A percentile compares a stretch with the other conserved stretches of the same genome.
These are phyloP conservation scores for Boletus tylopilopsis DNA, from an alignment of 768 basidiomycete species.

Conservation along the genomic window DNA sequence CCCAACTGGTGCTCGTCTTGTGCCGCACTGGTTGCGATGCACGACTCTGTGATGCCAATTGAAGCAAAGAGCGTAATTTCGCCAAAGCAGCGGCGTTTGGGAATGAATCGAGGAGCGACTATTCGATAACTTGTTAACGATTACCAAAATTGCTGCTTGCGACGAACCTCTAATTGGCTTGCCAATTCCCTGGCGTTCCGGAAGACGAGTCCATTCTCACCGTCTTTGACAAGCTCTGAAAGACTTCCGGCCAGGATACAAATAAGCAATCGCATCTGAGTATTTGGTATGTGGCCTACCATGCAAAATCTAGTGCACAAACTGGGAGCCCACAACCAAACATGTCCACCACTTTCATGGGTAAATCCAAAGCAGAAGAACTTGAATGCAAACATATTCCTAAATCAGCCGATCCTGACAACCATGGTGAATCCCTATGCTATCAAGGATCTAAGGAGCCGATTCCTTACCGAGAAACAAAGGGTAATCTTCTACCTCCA, in stretches of 20 bases:
- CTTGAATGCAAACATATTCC: constrained; percentile 90
- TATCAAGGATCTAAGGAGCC: neutral
- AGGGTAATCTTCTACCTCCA: constrained; percentile 90
- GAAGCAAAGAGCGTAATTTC: constrained; percentile 50
- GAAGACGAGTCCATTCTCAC: constrained; percentile 83
- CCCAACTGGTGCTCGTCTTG: constrained; percentile 34
- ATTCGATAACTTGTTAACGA: constrained; percentile 1
- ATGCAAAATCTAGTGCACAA: constrained; percentile 81
- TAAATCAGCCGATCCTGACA: constrained; percentile 80
- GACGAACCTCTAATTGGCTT: constrained; percentile 54
- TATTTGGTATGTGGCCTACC: constrained; percentile 46
- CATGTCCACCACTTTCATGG: constrained; percentile 99
- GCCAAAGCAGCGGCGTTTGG: constrained; percentile 51
- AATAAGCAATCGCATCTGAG: constrained; percentile 1
- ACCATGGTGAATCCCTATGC: neutral
- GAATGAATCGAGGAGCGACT: constrained; percentile 61
- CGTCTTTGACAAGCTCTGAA: constrained; percentile 80
- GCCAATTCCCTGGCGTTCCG: constrained; percentile 63
- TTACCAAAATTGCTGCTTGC: neutral
- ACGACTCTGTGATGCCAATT: constrained; percentile 27
- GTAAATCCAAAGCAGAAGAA: constrained; percentile 86
- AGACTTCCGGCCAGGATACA: constrained; percentile 46
- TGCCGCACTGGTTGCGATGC: constrained; percentile 17
- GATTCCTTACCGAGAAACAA: constrained; percentile 62
- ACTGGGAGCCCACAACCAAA: constrained; percentile 96